Evolutionary conservation across 2,329 filamentous ascomycete species (phyloP), one percentile per base, ranked within the genome.

Genomic region (Aspergillus fumigatiaffinis): DNA sequence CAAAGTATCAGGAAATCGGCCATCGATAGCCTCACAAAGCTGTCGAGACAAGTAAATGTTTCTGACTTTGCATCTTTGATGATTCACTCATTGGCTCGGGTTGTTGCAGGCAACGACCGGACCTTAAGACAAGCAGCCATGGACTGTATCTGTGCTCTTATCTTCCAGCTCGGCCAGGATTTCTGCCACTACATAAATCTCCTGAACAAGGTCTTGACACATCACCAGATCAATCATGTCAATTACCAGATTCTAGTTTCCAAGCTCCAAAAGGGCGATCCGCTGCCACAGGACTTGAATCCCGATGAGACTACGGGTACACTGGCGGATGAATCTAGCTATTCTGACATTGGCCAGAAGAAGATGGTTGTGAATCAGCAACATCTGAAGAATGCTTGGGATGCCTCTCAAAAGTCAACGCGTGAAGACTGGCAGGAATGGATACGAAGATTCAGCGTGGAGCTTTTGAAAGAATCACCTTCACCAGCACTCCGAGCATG

Each of bases 351-450:
- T 48, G 87, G 88, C 1, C 90, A 89, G 12, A 97, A 96, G 80
- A 97, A 97, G 75, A 82, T 97, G 35, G 92, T 96, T 60, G 93
- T 97, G 74, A 99, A 99, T 65, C 92, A 96, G 52, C 92, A 97
- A 62, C 95, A 99, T 79, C 80, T 99, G 23, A 97, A 97, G 75
- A 89, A 89, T 62, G 94, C 95, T 0, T 99, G 94, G 94, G 94
- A 97, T 66, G 94, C 95, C 0, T 92, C 89, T 58, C 92, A 95
- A 59, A 97, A 97, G 71, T 97, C 93, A 0, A 99, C 94, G 9
- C 92, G 92, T 67, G 94, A 99, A 71, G 94, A 99, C 75, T 99
- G 94, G 94, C 91, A 96, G 68, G 94, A 99, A 73, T 99, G 94
- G 94, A 91, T 99, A 76, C 87, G 95, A 60, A 85, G 93, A 28